A percentile compares a stretch with the other conserved stretches of the same genome.
Evolutionary conservation across 2,329 filamentous ascomycete species (phyloP).

Genomic region (Aphanocladium album): DNA sequence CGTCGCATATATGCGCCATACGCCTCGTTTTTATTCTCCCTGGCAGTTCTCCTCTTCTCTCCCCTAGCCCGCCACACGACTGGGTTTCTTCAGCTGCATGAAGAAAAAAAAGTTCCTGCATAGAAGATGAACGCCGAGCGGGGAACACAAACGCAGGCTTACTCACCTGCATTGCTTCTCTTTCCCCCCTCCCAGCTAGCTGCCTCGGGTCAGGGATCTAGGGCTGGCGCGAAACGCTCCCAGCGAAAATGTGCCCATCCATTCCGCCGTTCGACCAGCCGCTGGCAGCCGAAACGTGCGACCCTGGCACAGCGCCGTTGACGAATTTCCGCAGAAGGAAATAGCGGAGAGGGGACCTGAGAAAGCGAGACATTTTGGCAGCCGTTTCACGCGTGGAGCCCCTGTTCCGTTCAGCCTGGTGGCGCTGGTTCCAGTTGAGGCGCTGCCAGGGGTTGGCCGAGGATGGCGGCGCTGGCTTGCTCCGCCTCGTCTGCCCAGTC

Average conservation of each 20-base stretch:
- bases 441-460: not conserved
- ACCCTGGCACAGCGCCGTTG: not conserved
- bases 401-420: not conserved
- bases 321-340: not conserved
- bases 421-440: not conserved
- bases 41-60: not conserved
- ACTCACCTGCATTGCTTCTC: not conserved
- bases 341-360: not conserved
- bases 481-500: not conserved
- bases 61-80: not conserved
- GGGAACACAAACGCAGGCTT: not conserved
- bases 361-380: not conserved
- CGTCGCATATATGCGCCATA: not conserved
- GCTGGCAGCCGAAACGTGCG: not conserved
- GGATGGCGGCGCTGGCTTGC: not conserved
- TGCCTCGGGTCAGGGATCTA: not conserved
- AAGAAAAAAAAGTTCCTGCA: not conserved
- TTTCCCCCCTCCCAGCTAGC: not conserved
- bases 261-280: not conserved
- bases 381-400: slow-evolving; percentile 8
- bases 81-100: not conserved
- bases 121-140: not conserved
- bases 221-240: not conserved
- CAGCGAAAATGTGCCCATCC: not conserved
- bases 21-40: not conserved